Conservation (phyloP, 1,284 basidiomycete genomes). For the Apiotrichum mycotoxinovorans region DNA sequence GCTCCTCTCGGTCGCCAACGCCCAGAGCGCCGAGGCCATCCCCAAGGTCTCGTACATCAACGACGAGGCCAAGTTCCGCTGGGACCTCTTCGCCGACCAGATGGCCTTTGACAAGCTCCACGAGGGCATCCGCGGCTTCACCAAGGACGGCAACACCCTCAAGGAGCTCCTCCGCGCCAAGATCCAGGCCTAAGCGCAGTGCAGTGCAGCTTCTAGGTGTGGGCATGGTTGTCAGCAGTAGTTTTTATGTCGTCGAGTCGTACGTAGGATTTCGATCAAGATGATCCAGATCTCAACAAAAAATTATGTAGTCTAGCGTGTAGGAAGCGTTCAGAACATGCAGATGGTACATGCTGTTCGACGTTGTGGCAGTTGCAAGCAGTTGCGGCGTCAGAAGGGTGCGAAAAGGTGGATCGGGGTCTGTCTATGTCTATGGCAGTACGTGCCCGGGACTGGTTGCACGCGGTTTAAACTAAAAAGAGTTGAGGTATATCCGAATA, state of each 20-base stretch:
- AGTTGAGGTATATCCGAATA: no score
- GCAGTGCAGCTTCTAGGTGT: neutral
- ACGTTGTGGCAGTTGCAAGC: no score
- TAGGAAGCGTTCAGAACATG: slow-evolving; percentile 1
- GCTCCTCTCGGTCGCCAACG: slow-evolving; percentile 70
- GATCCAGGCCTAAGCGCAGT: slow-evolving; percentile 51
- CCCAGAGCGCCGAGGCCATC: slow-evolving; percentile 58
- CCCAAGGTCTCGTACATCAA: slow-evolving; percentile 82
- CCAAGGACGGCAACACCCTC: slow-evolving; percentile 87
- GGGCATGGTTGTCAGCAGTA: neutral
- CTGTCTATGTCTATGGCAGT: neutral
- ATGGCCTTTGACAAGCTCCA: slow-evolving; percentile 95
- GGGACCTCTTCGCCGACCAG: slow-evolving; percentile 80
- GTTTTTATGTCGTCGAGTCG: neutral
- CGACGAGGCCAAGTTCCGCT: slow-evolving; percentile 94
- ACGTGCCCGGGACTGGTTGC: no score
- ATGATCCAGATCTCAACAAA: neutral
- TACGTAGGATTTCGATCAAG: neutral
- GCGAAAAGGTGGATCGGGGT: neutral
- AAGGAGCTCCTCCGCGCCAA: slow-evolving; percentile 78
- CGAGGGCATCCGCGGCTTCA: slow-evolving; percentile 96
- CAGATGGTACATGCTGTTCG: neutral
- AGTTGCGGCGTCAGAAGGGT: no score
- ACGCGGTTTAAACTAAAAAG: no score
- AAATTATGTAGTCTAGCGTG: neutral